phyloP scores from a whole-genome alignment of 306 rosid species.

The Rosa rugosa region DNA sequence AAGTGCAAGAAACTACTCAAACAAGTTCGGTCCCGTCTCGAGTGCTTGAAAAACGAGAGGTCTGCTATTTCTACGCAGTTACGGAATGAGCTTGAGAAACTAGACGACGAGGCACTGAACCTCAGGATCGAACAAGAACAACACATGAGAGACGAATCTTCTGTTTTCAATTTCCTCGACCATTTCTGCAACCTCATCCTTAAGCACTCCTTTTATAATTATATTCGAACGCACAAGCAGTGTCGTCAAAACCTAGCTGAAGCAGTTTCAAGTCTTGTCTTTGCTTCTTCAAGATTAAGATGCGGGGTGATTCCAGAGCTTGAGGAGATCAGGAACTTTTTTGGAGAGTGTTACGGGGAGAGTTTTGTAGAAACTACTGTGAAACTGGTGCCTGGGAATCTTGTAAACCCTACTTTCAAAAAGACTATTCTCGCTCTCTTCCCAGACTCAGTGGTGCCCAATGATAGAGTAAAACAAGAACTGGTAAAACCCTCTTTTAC shows the following conservation, averaged over 20 bases:
- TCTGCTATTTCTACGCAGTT: neutral
- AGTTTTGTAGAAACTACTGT: neutral
- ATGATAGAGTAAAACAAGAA: too few relatives aligned
- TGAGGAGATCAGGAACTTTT: neutral
- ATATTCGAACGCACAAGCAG: neutral
- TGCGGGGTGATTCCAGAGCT: neutral
- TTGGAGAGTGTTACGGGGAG: neutral
- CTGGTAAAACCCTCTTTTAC: too few relatives aligned
- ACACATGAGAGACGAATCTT: neutral
- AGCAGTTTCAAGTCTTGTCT: neutral
- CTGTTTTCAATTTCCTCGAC: neutral
- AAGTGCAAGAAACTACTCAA: conserved; percentile 5
- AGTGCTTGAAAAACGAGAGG: neutral
- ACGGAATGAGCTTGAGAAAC: neutral
- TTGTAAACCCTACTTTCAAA: neutral
- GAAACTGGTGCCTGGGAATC: neutral
- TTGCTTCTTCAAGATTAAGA: neutral
- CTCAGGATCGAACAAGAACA: neutral
- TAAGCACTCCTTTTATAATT: neutral
- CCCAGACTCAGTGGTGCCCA: neutral
- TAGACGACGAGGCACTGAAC: neutral
- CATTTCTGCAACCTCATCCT: neutral
- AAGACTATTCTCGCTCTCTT: neutral
- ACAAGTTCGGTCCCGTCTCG: neutral
- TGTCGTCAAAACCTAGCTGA: neutral